These are phyloP conservation scores for Alternaria infectoria DNA, from an alignment of 2,329 filamentous ascomycete genomes.

Conservation along the genomic window DNA sequence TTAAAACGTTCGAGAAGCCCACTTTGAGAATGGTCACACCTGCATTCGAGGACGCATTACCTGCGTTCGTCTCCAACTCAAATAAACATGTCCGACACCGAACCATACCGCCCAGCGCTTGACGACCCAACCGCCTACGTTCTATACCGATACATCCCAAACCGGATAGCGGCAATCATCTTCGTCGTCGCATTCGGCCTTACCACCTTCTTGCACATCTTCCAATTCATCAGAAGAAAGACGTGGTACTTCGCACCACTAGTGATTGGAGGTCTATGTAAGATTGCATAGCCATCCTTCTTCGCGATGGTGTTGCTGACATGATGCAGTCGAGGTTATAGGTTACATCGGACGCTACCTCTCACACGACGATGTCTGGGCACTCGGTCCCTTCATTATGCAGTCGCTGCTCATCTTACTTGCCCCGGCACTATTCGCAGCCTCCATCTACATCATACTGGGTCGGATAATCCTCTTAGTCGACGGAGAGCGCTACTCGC, in stretches of 20 bases:
- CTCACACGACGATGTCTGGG: conserved; percentile 46
- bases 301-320: background rate
- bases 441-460: conserved; percentile 58
- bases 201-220: conserved; percentile 50
- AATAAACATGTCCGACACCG: background rate
- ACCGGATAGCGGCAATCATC: conserved; percentile 53
- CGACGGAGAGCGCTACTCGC: conserved; percentile 47
- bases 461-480: conserved; percentile 52
- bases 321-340: conserved; percentile 54
- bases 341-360: conserved; percentile 58
- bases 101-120: conserved; percentile 15
- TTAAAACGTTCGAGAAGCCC: background rate
- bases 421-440: conserved; percentile 56
- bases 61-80: background rate
- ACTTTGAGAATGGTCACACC: background rate
- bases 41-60: background rate
- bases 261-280: conserved; percentile 58
- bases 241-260: conserved; percentile 62
- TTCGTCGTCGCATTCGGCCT: conserved; percentile 56
- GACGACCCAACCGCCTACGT: conserved; percentile 20
- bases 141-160: conserved; percentile 50
- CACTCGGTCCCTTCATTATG: conserved; percentile 51
- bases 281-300: conserved; percentile 8
- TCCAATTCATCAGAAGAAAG: conserved; percentile 50
- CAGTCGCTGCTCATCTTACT: conserved; percentile 54